Evolutionary conservation across 2,329 filamentous ascomycete genomes (phyloP).

Genomic region (Fusarium sp.): DNA sequence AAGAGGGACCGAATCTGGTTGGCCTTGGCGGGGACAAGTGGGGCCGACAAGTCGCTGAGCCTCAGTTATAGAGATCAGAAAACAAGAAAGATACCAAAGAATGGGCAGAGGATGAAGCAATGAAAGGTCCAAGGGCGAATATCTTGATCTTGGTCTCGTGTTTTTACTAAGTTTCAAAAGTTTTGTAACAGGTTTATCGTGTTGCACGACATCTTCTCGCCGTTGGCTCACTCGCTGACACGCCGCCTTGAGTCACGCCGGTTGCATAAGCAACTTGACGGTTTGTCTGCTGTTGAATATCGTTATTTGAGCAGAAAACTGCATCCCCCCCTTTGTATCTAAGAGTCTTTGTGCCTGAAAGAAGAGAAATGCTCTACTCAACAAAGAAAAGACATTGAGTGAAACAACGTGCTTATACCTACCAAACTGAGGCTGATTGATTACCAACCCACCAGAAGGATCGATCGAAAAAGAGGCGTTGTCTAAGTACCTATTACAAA

Average conservation of each 20-base stretch:
- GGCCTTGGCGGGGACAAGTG: constrained; percentile 15
- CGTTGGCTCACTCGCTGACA: neutral
- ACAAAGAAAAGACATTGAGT: neutral
- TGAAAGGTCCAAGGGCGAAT: neutral
- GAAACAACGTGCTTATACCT: neutral
- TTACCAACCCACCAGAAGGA: neutral
- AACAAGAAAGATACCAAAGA: neutral
- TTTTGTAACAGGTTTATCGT: neutral
- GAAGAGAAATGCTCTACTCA: neutral
- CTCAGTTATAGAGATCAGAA: constrained; percentile 1
- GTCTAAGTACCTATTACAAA: neutral
- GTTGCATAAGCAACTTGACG: neutral
- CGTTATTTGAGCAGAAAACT: neutral
- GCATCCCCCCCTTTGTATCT: too few relatives aligned
- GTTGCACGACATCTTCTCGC: neutral
- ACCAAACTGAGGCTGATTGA: neutral
- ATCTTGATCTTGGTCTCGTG: neutral
- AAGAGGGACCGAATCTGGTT: constrained; percentile 38
- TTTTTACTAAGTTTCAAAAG: neutral
- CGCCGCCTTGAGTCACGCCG: constrained; percentile 43
- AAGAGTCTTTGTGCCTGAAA: too few relatives aligned
- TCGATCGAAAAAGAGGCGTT: neutral
- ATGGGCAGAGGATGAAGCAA: neutral
- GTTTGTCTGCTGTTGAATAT: neutral
- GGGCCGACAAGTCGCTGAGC: constrained; percentile 22